phyloP scores from a whole-genome alignment of 306 rosid species.

The Sphenostylis stenocarpa region DNA sequence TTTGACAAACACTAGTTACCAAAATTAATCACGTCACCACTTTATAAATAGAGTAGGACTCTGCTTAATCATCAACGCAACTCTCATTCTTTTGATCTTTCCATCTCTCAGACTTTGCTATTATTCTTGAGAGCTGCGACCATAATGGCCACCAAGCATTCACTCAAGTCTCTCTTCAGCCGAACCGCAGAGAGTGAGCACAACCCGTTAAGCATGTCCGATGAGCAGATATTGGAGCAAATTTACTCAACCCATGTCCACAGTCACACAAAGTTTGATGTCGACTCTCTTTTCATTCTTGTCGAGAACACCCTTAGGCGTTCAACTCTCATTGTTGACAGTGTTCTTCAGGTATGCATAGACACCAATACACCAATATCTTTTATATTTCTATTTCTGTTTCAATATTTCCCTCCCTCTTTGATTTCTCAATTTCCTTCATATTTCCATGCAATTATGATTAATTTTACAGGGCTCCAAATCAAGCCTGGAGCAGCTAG shows the following conservation, averaged over 20 bases:
- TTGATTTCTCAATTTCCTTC: not conserved
- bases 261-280: constrained; percentile 46
- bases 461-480: constrained; percentile 41
- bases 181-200: constrained; percentile 14
- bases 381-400: not conserved
- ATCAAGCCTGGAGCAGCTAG: constrained; percentile 36
- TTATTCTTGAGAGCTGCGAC: not conserved
- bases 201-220: constrained; percentile 48
- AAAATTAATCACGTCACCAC: not conserved
- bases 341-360: constrained; percentile 48
- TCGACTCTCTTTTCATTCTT: constrained; percentile 49
- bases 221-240: constrained; percentile 47
- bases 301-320: constrained; percentile 49
- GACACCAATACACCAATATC: not conserved
- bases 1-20: not conserved
- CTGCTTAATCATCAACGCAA: not conserved
- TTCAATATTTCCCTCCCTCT: not conserved
- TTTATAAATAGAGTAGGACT: not conserved
- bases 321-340: constrained; percentile 55
- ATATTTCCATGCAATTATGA: not conserved
- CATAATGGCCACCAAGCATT: not conserved
- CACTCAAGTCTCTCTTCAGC: constrained; percentile 21
- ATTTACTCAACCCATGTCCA: constrained; percentile 56
- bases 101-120: not conserved
- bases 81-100: not conserved